Evolutionary conservation across 2,329 filamentous ascomycete species (phyloP).

Genomic region (Cercospora brassicicola): DNA sequence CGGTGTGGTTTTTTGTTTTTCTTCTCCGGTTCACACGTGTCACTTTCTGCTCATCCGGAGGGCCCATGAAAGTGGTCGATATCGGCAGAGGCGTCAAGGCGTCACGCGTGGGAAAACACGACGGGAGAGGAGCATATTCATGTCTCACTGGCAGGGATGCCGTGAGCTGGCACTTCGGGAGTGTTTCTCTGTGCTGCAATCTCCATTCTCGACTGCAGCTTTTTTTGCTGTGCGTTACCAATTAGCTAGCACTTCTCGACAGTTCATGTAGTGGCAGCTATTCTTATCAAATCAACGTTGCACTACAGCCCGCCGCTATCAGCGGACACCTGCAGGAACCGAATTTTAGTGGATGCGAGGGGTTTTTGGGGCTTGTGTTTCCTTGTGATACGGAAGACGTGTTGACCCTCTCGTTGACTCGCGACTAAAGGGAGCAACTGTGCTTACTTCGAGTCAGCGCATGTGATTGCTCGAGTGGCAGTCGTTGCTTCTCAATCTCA

Average conservation of each 20-base stretch:
- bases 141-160: neutral
- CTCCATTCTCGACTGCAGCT: neutral
- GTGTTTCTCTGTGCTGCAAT: neutral
- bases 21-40: neutral
- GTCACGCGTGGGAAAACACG: neutral
- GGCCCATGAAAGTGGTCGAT: neutral
- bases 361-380: neutral
- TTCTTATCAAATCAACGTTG: slow-evolving; percentile 15
- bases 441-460: neutral
- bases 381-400: neutral
- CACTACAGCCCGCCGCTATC: slow-evolving; percentile 11
- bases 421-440: neutral
- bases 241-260: neutral
- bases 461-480: neutral
- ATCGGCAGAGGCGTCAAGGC: neutral
- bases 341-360: slow-evolving; percentile 6
- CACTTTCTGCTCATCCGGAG: neutral
- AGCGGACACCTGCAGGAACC: neutral
- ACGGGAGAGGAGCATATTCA: neutral
- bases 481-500: neutral
- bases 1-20: neutral
- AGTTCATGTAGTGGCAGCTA: slow-evolving; percentile 9
- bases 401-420: neutral
- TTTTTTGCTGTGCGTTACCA: neutral
- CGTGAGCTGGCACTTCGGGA: neutral